Percentiles rank a stretch among this genome's conserved stretches.
Evolutionary conservation across 2,329 filamentous ascomycete genomes (phyloP).

Genomic region (Arthrobotrys sphaeroides): DNA sequence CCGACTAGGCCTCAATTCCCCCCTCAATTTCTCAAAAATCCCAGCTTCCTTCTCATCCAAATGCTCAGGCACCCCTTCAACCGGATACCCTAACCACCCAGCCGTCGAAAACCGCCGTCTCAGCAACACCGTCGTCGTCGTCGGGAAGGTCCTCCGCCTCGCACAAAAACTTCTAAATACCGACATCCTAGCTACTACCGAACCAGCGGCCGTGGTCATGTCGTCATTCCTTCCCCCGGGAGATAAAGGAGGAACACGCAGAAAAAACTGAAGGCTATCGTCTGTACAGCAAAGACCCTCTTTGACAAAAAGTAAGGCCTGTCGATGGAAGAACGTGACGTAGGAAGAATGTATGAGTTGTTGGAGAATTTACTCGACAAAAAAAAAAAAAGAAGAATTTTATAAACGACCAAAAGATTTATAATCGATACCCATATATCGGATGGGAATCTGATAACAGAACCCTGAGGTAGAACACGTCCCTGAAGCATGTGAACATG

Average conservation of each 20-base stretch:
- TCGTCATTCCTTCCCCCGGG: background rate
- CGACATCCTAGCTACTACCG: background rate
- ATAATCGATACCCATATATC: no score
- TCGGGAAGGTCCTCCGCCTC: background rate
- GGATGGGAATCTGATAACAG: no score
- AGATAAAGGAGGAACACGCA: background rate
- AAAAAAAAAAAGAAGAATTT: no score
- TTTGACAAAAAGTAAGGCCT: no score
- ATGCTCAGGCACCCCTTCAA: constrained; percentile 61
- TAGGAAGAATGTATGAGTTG: no score
- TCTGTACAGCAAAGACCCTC: no score
- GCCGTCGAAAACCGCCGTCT: constrained; percentile 11
- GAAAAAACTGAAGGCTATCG: no score
- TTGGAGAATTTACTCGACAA: no score
- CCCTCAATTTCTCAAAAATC: constrained; percentile 66
- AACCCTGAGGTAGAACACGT: no score
- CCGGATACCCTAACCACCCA: background rate
- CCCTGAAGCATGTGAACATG: no score
- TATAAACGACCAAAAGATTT: no score
- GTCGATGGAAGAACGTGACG: no score
- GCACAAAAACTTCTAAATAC: background rate
- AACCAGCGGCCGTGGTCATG: background rate
- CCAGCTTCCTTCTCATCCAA: constrained; percentile 68
- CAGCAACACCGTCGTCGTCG: background rate
- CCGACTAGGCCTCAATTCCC: constrained; percentile 58